A percentile compares a stretch with the other conserved stretches of the same genome.
phyloP scores from a whole-genome alignment of 2,329 filamentous ascomycete species.

The Keithomyces neogunnii region DNA sequence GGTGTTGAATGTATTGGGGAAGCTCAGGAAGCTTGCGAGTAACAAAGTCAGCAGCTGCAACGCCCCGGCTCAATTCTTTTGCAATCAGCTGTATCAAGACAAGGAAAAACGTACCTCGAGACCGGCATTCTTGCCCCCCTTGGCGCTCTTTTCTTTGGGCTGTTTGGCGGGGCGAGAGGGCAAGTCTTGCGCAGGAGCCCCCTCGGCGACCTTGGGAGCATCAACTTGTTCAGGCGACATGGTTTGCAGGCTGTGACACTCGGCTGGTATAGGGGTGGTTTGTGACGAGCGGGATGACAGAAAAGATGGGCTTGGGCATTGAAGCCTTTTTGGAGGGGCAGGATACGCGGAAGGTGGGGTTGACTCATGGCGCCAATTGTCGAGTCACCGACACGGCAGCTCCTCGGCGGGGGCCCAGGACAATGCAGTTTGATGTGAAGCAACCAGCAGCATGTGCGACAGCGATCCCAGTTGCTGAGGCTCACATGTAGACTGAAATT shows the following conservation, averaged over 20 bases:
- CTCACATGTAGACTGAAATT: too few species aligned
- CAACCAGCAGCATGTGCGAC: too few species aligned
- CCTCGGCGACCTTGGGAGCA: constrained; percentile 24
- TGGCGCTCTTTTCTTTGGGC: constrained; percentile 27
- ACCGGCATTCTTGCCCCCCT: constrained; percentile 50
- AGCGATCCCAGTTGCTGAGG: too few species aligned
- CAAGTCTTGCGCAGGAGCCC: constrained; percentile 23
- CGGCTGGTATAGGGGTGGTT: not conserved
- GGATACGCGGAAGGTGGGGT: constrained; percentile 24
- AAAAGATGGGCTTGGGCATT: constrained; percentile 9
- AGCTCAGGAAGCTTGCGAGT: constrained; percentile 29
- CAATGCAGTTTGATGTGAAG: too few species aligned
- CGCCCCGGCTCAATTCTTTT: too few species aligned
- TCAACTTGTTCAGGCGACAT: constrained; percentile 31
- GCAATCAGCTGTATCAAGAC: too few species aligned
- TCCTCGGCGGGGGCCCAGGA: too few species aligned
- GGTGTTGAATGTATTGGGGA: constrained; percentile 74
- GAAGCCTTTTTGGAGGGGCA: constrained; percentile 17
- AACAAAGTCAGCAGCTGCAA: not conserved
- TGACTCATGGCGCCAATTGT: constrained; percentile 18
- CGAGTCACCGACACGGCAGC: too few species aligned
- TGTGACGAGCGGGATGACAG: constrained; percentile 9
- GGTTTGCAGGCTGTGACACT: constrained; percentile 11
- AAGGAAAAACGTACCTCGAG: constrained; percentile 34
- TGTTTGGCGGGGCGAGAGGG: constrained; percentile 28